phyloP scores from a whole-genome alignment of 768 basidiomycete species.

The Leccinum aurantiacum region DNA sequence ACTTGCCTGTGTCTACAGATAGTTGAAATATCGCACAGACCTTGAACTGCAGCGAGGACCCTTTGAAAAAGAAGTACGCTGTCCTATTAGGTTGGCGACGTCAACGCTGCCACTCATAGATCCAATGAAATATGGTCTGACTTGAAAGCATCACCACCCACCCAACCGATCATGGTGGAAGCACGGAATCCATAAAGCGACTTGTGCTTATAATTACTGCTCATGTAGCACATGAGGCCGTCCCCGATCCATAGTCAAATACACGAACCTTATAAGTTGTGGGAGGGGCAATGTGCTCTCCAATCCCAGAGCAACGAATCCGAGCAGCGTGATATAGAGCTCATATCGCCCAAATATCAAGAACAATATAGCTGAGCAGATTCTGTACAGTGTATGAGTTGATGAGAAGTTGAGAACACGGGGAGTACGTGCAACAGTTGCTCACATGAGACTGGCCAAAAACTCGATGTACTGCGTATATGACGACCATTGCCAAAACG shows the following conservation, averaged over 20 bases:
- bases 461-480: conserved; percentile 84
- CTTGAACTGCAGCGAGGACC: conserved; percentile 77
- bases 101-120: conserved; percentile 17
- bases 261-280: conserved; percentile 68
- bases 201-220: conserved; percentile 74
- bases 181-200: conserved; percentile 84
- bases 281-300: conserved; percentile 88
- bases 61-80: conserved; percentile 74
- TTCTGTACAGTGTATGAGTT: conserved; percentile 30
- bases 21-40: conserved; percentile 83
- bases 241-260: conserved; percentile 6
- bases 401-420: conserved; percentile 1
- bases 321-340: conserved; percentile 60
- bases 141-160: conserved; percentile 86
- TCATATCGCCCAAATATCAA: conserved; percentile 69
- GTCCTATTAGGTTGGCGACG: conserved; percentile 45
- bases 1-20: conserved; percentile 76
- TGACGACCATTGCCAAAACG: conserved; percentile 84
- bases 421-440: background rate
- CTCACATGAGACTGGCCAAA: conserved; percentile 73
- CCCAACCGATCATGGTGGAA: conserved; percentile 82
- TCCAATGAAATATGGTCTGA: conserved; percentile 33
- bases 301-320: conserved; percentile 76
- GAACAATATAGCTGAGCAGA: conserved; percentile 71
- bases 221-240: conserved; percentile 21